Percentiles rank a stretch among this genome's conserved stretches.
phyloP scores from a whole-genome alignment of 305 asterid genomes.

The Fraxinus albicans region DNA sequence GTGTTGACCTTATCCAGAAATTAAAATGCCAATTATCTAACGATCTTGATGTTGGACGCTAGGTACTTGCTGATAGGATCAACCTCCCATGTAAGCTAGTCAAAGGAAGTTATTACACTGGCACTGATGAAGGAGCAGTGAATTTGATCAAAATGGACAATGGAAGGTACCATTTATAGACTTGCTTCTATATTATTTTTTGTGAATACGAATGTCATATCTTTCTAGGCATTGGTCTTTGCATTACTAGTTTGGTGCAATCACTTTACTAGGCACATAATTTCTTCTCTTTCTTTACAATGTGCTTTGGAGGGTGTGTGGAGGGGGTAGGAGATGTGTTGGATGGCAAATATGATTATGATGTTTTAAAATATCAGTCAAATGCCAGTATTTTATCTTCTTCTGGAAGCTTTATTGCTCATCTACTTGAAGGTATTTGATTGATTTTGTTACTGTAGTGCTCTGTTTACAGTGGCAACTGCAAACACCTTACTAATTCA shows the following conservation, averaged over 20 bases:
- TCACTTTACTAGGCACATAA: background rate
- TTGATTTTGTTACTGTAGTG: background rate
- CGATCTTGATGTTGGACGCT: constrained; percentile 36
- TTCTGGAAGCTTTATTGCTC: background rate
- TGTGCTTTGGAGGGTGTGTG: background rate
- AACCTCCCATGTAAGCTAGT: constrained; percentile 94
- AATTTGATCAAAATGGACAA: constrained; percentile 83
- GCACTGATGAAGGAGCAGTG: constrained; percentile 98
- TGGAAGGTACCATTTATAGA: constrained; percentile 59
- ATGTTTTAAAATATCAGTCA: constrained; percentile 1
- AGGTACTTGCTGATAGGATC: constrained; percentile 96
- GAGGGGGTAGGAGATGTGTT: constrained; percentile 4
- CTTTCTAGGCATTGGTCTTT: background rate
- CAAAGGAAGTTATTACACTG: constrained; percentile 94
- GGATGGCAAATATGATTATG: constrained; percentile 16
- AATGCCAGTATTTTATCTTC: constrained; percentile 7
- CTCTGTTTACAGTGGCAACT: background rate
- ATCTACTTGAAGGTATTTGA: background rate
- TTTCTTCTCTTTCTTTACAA: background rate
- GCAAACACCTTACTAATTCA: background rate
- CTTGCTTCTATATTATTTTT: constrained; percentile 15
- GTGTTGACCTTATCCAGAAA: constrained; percentile 4
- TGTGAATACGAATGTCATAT: background rate
- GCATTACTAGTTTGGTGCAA: background rate
- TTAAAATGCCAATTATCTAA: constrained; percentile 17